Evolutionary conservation across 345 rosid genomes (phyloP), one percentile per base, ranked within the genome.

Genomic region (Eucalyptus sp.): DNA sequence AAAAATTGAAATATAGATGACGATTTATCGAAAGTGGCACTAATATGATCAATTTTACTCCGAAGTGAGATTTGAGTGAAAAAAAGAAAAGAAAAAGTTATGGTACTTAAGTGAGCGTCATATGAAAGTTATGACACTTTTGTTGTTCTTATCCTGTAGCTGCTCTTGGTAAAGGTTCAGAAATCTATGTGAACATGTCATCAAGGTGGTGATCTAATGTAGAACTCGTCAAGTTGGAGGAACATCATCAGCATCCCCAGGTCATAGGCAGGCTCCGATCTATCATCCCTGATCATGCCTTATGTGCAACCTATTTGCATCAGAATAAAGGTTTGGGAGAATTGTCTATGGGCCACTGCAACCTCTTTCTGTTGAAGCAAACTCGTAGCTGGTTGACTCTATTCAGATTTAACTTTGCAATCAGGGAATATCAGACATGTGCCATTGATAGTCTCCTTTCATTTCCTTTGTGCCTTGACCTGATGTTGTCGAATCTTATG

Each of bases 161-260:
- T 94, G 95, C 56, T 60, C 87, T 56, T 91, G 93, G 90, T 92
- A 93, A 50, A 90, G 90, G 85, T 89, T 86, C 92, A 91, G 10
- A 89, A 93, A 93, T 91, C 89, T 92, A 43, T 94, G 93, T 83
- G 88, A 93, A 93, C 95, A 93, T 86, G 93, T 91, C 51, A 71
- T 93, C 81, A 93, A 91, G 93, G 93, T 93, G 89, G 92, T 18
- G 46, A 92, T 93, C 62, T 76, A 89, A 49, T 91, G 92, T 81
- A 91, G 68, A 64, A n/a, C 71, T 14, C 37, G 4, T n/a, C 71
- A n/a, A 4, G 33, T 62, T 62, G 71, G 17, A 27, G 31, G 66
- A 60, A 60, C 66, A 60, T 60, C 31, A 60, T 64, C 16, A 60
- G 16, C 33, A 29, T 62, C 17, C 31, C 68, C 0, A 29, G 18